phyloP scores from a whole-genome alignment of 1,284 basidiomycete genomes.

The Caloboletus firmus region DNA sequence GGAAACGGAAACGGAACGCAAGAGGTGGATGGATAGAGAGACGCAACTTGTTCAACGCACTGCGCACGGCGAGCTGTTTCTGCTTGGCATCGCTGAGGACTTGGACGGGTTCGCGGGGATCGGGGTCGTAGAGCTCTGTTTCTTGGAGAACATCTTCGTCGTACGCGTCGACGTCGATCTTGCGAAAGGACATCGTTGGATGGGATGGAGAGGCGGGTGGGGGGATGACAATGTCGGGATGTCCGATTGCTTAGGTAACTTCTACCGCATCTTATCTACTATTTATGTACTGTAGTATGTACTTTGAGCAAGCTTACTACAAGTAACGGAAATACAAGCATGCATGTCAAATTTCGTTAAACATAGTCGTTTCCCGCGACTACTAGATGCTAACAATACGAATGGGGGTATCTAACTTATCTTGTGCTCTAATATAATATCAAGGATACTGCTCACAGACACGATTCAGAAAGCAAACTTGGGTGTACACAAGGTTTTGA shows the following conservation, averaged over 20 bases:
- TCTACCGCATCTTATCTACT: conserved; percentile 2
- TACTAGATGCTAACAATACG: no score
- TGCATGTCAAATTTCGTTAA: no score
- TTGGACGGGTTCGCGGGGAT: conserved; percentile 77
- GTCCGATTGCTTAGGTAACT: conserved; percentile 11
- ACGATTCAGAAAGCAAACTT: not conserved
- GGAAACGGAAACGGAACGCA: not conserved
- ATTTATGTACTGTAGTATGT: no score
- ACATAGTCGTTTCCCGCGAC: no score
- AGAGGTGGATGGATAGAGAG: not conserved
- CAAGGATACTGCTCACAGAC: not conserved
- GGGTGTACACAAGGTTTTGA: not conserved
- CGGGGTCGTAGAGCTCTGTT: conserved; percentile 83
- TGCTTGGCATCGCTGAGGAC: conserved; percentile 76
- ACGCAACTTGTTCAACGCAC: conserved; percentile 69
- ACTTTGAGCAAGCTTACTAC: no score
- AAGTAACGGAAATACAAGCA: no score
- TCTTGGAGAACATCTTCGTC: conserved; percentile 91
- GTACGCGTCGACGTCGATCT: conserved; percentile 92
- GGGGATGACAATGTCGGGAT: not conserved
- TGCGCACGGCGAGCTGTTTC: conserved; percentile 73
- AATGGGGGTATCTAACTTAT: not conserved
- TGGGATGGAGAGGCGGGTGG: not conserved
- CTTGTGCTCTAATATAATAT: not conserved
- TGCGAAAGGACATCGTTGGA: conserved; percentile 78